Percentiles rank a stretch among this genome's conserved stretches.
phyloP scores from a whole-genome alignment of 2,329 filamentous ascomycete genomes.

The Coleophoma cylindrospora region DNA sequence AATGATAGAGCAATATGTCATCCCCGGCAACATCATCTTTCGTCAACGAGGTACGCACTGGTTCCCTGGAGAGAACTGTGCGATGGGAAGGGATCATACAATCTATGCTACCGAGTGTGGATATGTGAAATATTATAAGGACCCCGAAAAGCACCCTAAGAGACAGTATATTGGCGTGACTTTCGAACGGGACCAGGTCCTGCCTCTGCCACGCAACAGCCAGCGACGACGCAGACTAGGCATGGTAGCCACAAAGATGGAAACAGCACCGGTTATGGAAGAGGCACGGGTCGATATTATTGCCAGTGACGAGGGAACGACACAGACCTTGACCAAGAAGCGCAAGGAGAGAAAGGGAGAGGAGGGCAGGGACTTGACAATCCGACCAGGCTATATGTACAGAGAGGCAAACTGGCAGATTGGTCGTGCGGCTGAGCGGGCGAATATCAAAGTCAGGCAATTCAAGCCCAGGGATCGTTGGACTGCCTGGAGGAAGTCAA shows the following conservation, averaged over 20 bases:
- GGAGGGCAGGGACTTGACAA: slow-evolving; percentile 27
- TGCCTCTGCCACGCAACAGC: slow-evolving; percentile 73
- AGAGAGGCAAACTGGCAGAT: slow-evolving; percentile 65
- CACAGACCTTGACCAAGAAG: slow-evolving; percentile 4
- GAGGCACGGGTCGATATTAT: slow-evolving; percentile 8
- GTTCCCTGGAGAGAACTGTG: slow-evolving; percentile 93
- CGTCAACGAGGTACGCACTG: slow-evolving; percentile 91
- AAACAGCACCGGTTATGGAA: slow-evolving; percentile 17
- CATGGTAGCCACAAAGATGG: slow-evolving; percentile 54
- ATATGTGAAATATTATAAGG: slow-evolving; percentile 96
- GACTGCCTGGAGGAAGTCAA: slow-evolving; percentile 59
- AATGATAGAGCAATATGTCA: slow-evolving; percentile 75
- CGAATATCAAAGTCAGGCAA: slow-evolving; percentile 49
- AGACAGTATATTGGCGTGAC: slow-evolving; percentile 93
- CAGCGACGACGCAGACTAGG: slow-evolving; percentile 71
- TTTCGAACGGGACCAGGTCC: slow-evolving; percentile 73
- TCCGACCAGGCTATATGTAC: slow-evolving; percentile 57
- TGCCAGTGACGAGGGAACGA: slow-evolving; percentile 5
- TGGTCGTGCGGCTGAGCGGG: slow-evolving; percentile 56
- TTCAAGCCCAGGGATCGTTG: slow-evolving; percentile 52
- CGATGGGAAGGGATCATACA: slow-evolving; percentile 93
- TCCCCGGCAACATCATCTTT: slow-evolving; percentile 97
- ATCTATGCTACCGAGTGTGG: slow-evolving; percentile 82
- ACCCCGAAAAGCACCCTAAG: slow-evolving; percentile 75
- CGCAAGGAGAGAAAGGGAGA: slow-evolving; percentile 25